A percentile compares a stretch with the other conserved stretches of the same genome.
phyloP scores from a whole-genome alignment of 805 yeast genomes.

The Phaffomyces thermotolerans region DNA sequence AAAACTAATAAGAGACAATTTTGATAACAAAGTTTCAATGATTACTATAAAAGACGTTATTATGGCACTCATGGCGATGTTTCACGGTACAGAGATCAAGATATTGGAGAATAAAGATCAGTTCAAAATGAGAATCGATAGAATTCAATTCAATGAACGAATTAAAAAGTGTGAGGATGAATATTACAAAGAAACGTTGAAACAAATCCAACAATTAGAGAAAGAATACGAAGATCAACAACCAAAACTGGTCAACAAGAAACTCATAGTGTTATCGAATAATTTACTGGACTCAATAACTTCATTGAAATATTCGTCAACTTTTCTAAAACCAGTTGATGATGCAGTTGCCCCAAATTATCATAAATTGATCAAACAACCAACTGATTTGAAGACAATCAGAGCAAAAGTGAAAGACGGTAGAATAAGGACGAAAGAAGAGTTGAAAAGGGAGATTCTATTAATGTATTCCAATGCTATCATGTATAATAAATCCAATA shows the following conservation, averaged over 20 bases:
- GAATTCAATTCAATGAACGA: slow-evolving; percentile 15
- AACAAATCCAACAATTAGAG: neutral
- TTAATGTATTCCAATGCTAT: slow-evolving; percentile 79
- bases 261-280: slow-evolving; percentile 54
- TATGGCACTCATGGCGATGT: slow-evolving; percentile 18
- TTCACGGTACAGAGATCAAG: slow-evolving; percentile 17
- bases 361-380: slow-evolving; percentile 49
- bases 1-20: slow-evolving; percentile 5
- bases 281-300: slow-evolving; percentile 59
- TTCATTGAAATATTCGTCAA: slow-evolving; percentile 66
- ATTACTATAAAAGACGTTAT: slow-evolving; percentile 20
- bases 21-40: slow-evolving; percentile 4
- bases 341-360: slow-evolving; percentile 65
- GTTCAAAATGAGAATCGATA: slow-evolving; percentile 17
- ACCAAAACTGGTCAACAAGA: slow-evolving; percentile 26
- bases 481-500: slow-evolving; percentile 67
- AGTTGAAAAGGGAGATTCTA: slow-evolving; percentile 61
- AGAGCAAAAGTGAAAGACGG: slow-evolving; percentile 51
- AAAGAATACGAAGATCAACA: neutral
- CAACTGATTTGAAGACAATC: slow-evolving; percentile 63
- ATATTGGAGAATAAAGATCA: slow-evolving; percentile 21
- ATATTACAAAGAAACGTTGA: slow-evolving; percentile 3
- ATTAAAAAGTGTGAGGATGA: slow-evolving; percentile 7
- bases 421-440: slow-evolving; percentile 38
- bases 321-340: slow-evolving; percentile 65